These are phyloP conservation scores for Xylariaceae sp. DNA, from an alignment of 2,329 filamentous ascomycete genomes.

Conservation along the genomic window DNA sequence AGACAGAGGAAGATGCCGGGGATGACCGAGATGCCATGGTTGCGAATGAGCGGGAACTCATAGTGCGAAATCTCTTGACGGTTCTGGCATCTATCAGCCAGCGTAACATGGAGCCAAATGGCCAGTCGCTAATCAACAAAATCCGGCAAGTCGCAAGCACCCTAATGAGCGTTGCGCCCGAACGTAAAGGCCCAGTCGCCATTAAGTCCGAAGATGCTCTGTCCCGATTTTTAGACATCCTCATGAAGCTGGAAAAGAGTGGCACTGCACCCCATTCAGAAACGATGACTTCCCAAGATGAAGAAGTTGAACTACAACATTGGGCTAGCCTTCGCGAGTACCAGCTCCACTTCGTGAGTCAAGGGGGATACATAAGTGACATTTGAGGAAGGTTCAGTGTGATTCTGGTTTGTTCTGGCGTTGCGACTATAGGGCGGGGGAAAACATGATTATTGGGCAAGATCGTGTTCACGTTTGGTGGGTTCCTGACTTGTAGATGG, in stretches of 20 bases:
- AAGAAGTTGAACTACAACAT: conserved; percentile 69
- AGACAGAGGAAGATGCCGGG: conserved; percentile 26
- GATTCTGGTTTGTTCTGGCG: too few relatives aligned
- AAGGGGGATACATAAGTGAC: conserved; percentile 46
- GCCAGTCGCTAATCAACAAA: conserved; percentile 68
- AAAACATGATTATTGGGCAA: too few relatives aligned
- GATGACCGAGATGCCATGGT: conserved; percentile 56
- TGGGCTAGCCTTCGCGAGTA: conserved; percentile 80
- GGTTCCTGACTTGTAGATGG: too few relatives aligned
- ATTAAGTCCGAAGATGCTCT: conserved; percentile 66
- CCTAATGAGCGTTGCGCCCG: conserved; percentile 57
- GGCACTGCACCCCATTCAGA: conserved; percentile 35
- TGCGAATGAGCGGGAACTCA: conserved; percentile 71
- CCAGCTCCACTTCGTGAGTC: conserved; percentile 66
- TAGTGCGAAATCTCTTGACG: conserved; percentile 72
- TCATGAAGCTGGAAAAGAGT: conserved; percentile 66
- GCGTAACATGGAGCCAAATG: conserved; percentile 76
- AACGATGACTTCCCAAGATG: conserved; percentile 52
- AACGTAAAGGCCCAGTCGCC: conserved; percentile 48
- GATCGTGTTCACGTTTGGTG: too few relatives aligned
- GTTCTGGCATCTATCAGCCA: conserved; percentile 76
- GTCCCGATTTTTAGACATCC: conserved; percentile 66
- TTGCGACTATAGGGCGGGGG: too few relatives aligned
- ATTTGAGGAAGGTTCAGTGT: neutral
- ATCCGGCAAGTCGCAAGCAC: conserved; percentile 81